Conservation (phyloP, 179 eudicot species). For the Vitellaria paradoxa region DNA sequence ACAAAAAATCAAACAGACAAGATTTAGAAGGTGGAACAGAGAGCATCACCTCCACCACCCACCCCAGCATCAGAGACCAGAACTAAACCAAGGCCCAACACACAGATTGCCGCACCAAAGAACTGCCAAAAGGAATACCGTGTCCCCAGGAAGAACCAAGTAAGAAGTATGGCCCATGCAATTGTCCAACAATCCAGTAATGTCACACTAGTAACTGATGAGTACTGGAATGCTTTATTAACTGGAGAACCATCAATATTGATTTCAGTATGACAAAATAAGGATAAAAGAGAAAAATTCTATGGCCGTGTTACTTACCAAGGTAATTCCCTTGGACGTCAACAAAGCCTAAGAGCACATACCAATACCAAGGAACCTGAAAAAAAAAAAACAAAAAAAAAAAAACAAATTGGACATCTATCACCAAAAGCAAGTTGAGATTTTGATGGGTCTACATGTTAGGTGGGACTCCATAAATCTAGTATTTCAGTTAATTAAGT, state of each 20-base stretch:
- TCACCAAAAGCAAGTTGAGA: too few species aligned
- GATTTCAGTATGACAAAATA: too few species aligned
- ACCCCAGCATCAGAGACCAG: constrained; percentile 69
- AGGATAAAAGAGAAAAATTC: too few species aligned
- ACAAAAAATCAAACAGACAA: constrained; percentile 1
- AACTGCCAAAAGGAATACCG: constrained; percentile 63
- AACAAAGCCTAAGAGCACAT: constrained; percentile 53
- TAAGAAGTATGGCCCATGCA: constrained; percentile 73
- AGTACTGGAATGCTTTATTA: constrained; percentile 65
- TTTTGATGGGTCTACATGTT: too few species aligned
- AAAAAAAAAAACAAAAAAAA: constrained; percentile 12
- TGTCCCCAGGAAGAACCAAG: constrained; percentile 60
- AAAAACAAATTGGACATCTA: too few species aligned
- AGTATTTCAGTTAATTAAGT: too few species aligned
- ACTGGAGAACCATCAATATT: constrained; percentile 34
- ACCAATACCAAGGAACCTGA: constrained; percentile 86
- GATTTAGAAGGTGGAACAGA: constrained; percentile 3
- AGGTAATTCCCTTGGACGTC: constrained; percentile 81
- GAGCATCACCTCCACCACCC: constrained; percentile 56
- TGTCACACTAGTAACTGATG: constrained; percentile 80
- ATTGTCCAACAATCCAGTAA: constrained; percentile 78
- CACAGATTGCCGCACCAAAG: constrained; percentile 56
- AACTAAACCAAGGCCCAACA: constrained; percentile 60
- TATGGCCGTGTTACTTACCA: constrained; percentile 34
- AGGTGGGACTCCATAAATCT: too few species aligned